phyloP scores from a whole-genome alignment of 2,329 filamentous ascomycete species.

The Bipolaris victoriae region DNA sequence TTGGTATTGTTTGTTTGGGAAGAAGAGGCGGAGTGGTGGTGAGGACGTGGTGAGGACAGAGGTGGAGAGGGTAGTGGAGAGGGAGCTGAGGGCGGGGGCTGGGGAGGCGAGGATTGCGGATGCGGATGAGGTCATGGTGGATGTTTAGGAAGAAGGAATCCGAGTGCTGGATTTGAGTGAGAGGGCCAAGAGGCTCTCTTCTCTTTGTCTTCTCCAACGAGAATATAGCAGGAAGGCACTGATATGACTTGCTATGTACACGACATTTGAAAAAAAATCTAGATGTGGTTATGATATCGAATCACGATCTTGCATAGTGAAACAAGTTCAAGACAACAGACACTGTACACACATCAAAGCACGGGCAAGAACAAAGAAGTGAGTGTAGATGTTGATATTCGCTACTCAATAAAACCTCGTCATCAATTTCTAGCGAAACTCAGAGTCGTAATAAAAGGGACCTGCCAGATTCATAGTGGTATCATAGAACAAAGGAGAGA shows the following conservation, averaged over 20 bases:
- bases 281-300: too few species aligned
- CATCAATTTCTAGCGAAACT: neutral
- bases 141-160: neutral
- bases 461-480: conserved; percentile 15
- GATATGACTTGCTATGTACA: too few species aligned
- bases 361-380: too few species aligned
- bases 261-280: too few species aligned
- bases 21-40: conserved; percentile 20
- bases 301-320: too few species aligned
- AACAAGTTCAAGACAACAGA: too few species aligned
- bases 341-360: too few species aligned
- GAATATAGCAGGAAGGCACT: too few species aligned
- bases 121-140: neutral
- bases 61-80: conserved; percentile 54
- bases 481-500: conserved; percentile 7
- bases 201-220: too few species aligned
- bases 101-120: conserved; percentile 50
- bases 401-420: neutral
- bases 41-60: conserved; percentile 46
- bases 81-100: conserved; percentile 61
- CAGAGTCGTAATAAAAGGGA: conserved; percentile 3
- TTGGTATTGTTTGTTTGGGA: conserved; percentile 87
- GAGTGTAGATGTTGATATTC: neutral
- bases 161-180: neutral
- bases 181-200: neutral